Evolutionary conservation across 1,284 basidiomycete species (phyloP).

Genomic region (Prillingera fragicola): DNA sequence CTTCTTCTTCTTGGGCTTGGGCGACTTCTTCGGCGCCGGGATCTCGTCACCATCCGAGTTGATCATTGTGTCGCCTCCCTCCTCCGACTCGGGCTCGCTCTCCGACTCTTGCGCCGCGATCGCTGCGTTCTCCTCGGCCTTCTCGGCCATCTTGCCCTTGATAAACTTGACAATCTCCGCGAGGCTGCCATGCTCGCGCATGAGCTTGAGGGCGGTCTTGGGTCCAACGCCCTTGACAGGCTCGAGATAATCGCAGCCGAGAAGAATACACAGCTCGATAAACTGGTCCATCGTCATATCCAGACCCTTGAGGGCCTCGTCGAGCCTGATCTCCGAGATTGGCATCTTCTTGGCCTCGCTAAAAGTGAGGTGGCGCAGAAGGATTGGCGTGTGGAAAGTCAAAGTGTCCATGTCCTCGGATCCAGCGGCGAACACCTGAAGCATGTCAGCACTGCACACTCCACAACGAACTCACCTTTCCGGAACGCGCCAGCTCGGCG

Average conservation of each 20-base stretch:
- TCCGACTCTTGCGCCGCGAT: slow-evolving; percentile 21
- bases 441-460: neutral
- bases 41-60: slow-evolving; percentile 35
- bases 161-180: slow-evolving; percentile 75
- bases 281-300: slow-evolving; percentile 92
- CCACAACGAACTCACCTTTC: slow-evolving; percentile 59
- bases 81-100: slow-evolving; percentile 39
- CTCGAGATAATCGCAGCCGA: slow-evolving; percentile 94
- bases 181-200: slow-evolving; percentile 80
- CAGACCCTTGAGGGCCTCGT: slow-evolving; percentile 77
- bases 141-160: slow-evolving; percentile 62
- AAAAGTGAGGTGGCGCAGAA: slow-evolving; percentile 94
- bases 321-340: slow-evolving; percentile 86
- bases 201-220: slow-evolving; percentile 86
- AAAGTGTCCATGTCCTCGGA: slow-evolving; percentile 99
- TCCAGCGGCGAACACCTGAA: slow-evolving; percentile 86
- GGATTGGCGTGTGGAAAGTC: slow-evolving; percentile 85
- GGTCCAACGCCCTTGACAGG: slow-evolving; percentile 55
- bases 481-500: slow-evolving; percentile 90
- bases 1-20: slow-evolving; percentile 37
- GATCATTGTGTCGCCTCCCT: slow-evolving; percentile 25
- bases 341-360: slow-evolving; percentile 98
- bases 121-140: slow-evolving; percentile 42
- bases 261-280: slow-evolving; percentile 91
- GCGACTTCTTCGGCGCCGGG: slow-evolving; percentile 21